Percentiles rank a stretch among this genome's conserved stretches.
Evolutionary conservation across 371 early-diverging fungal genomes (phyloP).

Genomic region (Actinomortierella wolfii): DNA sequence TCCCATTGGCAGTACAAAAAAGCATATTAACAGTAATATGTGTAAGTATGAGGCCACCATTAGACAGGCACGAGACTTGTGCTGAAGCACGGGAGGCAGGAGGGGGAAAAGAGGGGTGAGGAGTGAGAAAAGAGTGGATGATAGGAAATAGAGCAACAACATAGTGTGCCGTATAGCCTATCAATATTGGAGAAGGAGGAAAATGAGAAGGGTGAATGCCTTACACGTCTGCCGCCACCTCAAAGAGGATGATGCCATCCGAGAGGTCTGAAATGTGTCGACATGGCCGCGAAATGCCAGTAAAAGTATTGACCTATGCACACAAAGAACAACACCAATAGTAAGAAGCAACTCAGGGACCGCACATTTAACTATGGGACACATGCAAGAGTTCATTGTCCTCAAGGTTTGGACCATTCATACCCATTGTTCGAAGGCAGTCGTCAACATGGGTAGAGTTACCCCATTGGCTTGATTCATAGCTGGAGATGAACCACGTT

Average conservation of each 20-base stretch:
- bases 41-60: no score
- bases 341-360: no score
- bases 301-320: constrained; percentile 75
- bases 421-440: constrained; percentile 46
- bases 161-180: background rate
- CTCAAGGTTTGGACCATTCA: no score
- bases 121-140: background rate
- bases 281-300: constrained; percentile 63
- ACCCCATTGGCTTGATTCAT: constrained; percentile 4
- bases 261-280: constrained; percentile 71
- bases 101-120: background rate
- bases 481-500: no score
- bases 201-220: constrained; percentile 10
- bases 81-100: background rate
- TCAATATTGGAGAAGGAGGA: background rate
- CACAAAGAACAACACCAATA: no score
- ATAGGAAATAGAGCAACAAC: constrained; percentile 4
- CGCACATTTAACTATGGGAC: no score
- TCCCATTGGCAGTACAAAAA: background rate
- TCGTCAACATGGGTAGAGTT: constrained; percentile 22
- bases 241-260: constrained; percentile 81
- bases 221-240: constrained; percentile 87
- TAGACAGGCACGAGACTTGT: no score
- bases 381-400: no score
- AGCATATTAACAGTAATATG: background rate